These are phyloP conservation scores for Discostella stelligera DNA, from an alignment of 352 stramenopile genomes.

Conservation along the genomic window DNA sequence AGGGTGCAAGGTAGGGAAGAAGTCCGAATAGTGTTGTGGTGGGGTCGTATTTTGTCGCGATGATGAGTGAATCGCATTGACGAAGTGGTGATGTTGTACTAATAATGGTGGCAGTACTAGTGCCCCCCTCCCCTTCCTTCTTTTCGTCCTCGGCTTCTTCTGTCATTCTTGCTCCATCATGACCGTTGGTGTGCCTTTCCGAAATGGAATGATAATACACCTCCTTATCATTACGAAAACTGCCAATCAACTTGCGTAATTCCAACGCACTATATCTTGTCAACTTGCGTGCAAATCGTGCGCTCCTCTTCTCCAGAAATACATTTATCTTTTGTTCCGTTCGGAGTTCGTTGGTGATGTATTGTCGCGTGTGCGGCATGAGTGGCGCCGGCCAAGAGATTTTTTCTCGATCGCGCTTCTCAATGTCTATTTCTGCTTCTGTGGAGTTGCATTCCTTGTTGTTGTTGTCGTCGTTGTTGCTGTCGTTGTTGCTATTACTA, in stretches of 20 bases:
- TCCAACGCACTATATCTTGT: constrained; percentile 81
- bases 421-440: constrained; percentile 47
- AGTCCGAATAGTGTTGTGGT: constrained; percentile 86
- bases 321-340: constrained; percentile 84
- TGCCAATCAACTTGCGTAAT: constrained; percentile 81
- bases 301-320: constrained; percentile 74
- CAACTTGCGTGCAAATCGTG: constrained; percentile 83
- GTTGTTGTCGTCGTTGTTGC: neutral
- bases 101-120: neutral
- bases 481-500: neutral
- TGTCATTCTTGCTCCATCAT: neutral
- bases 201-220: neutral
- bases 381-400: constrained; percentile 84
- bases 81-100: neutral
- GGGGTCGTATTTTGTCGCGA: constrained; percentile 89
- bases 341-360: constrained; percentile 76
- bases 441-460: too few relatives aligned
- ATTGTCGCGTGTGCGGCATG: constrained; percentile 73
- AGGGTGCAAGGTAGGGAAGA: constrained; percentile 88
- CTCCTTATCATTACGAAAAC: constrained; percentile 33
- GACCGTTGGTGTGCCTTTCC: neutral
- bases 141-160: neutral
- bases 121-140: neutral
- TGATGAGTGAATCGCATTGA: constrained; percentile 84
- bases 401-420: constrained; percentile 62